Conservation (phyloP, 257 asterid species). For the Nicotiana paniculata region DNA sequence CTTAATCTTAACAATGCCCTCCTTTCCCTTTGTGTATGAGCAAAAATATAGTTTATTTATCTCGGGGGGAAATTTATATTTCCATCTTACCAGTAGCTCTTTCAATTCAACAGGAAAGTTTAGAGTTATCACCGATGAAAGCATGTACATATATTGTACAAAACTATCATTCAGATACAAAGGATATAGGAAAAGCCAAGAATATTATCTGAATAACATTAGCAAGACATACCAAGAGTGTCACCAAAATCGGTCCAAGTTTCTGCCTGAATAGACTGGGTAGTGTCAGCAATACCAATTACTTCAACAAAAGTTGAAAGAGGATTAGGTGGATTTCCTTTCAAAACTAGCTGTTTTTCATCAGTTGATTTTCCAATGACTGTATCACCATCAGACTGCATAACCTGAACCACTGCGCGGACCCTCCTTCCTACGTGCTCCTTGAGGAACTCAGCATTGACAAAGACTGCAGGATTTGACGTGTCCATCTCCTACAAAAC, state of each 20-base stretch:
- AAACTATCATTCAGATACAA: not conserved
- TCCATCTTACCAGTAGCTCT: not conserved
- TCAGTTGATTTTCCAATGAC: constrained; percentile 80
- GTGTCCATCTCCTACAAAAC: constrained; percentile 50
- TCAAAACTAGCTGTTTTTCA: constrained; percentile 56
- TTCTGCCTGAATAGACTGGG: constrained; percentile 65
- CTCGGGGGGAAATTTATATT: not conserved
- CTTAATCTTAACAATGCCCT: not conserved
- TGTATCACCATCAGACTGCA: constrained; percentile 59
- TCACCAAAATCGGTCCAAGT: constrained; percentile 88
- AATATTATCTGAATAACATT: not conserved
- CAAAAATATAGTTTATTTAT: not conserved
- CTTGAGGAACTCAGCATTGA: constrained; percentile 65
- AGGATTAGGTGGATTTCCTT: constrained; percentile 57
- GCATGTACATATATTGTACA: not conserved
- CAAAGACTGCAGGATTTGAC: constrained; percentile 77
- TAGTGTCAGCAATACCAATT: constrained; percentile 72
- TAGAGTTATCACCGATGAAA: not conserved
- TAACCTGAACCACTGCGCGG: constrained; percentile 68
- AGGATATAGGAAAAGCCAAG: not conserved
- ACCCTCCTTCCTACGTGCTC: constrained; percentile 64
- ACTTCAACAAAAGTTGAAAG: constrained; percentile 78
- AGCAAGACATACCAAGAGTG: constrained; percentile 40
- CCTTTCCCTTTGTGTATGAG: not conserved
- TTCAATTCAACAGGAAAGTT: not conserved